A percentile compares a stretch with the other conserved stretches of the same genome.
Conservation (phyloP, 148 eudicot genomes). For the Vaccinium vitisidaea region DNA sequence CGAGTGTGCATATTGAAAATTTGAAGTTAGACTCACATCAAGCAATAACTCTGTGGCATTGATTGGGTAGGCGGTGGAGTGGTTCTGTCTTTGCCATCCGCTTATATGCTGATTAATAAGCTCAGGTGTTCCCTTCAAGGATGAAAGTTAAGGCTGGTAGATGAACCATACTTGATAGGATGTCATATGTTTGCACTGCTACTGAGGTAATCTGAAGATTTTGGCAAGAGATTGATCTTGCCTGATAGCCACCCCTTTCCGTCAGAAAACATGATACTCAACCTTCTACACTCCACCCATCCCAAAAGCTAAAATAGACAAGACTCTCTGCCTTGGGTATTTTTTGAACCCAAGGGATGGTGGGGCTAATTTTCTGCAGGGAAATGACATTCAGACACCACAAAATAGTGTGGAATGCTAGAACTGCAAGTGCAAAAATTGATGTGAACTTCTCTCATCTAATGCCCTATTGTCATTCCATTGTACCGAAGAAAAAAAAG, state of each 20-base stretch:
- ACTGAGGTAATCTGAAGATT: background rate
- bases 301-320: too few species aligned
- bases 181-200: background rate
- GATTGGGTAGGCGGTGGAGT: background rate
- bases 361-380: too few species aligned
- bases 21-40: background rate
- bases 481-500: too few species aligned
- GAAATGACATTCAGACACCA: too few species aligned
- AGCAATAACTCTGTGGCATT: background rate
- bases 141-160: constrained; percentile 1
- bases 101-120: background rate
- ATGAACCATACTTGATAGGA: background rate
- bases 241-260: background rate
- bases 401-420: too few species aligned
- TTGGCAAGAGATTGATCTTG: background rate
- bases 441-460: too few species aligned
- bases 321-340: too few species aligned
- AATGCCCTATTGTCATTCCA: too few species aligned
- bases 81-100: background rate
- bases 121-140: background rate
- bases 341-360: too few species aligned
- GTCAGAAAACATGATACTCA: background rate
- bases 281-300: too few species aligned
- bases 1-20: background rate
- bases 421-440: too few species aligned